phyloP scores from a whole-genome alignment of 2,329 filamentous ascomycete genomes.

The Scytalidium sp. region DNA sequence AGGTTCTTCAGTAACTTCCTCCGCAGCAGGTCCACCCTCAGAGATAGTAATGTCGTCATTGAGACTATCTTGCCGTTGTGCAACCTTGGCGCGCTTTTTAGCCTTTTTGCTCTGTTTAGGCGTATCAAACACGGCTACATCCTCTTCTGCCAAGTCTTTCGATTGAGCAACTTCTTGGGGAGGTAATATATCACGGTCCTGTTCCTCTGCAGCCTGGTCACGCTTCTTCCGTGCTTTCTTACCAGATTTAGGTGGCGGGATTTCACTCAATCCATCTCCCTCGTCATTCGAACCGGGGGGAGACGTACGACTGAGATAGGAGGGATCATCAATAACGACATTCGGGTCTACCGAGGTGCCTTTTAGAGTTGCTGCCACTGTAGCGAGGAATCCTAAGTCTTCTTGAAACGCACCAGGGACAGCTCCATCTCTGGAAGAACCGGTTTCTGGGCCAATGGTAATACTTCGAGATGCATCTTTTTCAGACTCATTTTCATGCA shows the following conservation, averaged over 20 bases:
- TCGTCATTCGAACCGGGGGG: conserved; percentile 57
- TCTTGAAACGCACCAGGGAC: conserved; percentile 65
- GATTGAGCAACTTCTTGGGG: conserved; percentile 11
- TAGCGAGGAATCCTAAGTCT: conserved; percentile 68
- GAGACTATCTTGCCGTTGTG: conserved; percentile 30
- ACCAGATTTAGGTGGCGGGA: conserved; percentile 27
- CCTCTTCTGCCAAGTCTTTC: conserved; percentile 18
- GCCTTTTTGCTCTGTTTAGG: conserved; percentile 45
- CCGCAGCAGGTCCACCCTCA: conserved; percentile 1
- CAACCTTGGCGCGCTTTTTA: conserved; percentile 44
- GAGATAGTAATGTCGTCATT: conserved; percentile 15
- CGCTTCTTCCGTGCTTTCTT: conserved; percentile 41
- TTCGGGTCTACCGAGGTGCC: conserved; percentile 70
- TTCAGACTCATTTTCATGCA: too few relatives aligned
- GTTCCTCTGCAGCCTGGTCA: conserved; percentile 36
- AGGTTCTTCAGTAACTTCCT: conserved; percentile 20
- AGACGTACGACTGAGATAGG: conserved; percentile 60
- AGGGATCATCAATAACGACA: conserved; percentile 65
- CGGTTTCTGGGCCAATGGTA: neutral
- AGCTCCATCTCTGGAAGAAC: conserved; percentile 18
- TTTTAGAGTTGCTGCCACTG: conserved; percentile 64
- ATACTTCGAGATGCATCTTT: neutral
- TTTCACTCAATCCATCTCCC: conserved; percentile 29
- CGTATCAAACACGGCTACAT: conserved; percentile 23
- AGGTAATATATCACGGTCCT: conserved; percentile 15